Evolutionary conservation across 371 early-diverging fungal genomes (phyloP).

Genomic region (Haplosporangium sp.): DNA sequence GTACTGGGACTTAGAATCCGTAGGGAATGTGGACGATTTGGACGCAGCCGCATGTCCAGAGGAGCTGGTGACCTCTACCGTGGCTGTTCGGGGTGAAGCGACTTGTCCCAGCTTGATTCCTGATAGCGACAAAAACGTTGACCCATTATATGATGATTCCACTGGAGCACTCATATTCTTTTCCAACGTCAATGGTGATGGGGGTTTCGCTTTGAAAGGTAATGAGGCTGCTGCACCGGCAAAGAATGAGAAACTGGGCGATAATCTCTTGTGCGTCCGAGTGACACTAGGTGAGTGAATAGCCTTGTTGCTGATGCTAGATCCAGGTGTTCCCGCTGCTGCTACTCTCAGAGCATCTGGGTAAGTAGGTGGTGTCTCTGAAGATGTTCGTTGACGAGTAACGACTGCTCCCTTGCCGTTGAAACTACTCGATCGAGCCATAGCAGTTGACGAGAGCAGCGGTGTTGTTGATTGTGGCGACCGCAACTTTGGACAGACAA

Average conservation of each 20-base stretch:
- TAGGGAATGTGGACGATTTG: not conserved
- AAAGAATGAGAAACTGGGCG: constrained; percentile 50
- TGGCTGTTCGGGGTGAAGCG: constrained; percentile 30
- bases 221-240: constrained; percentile 28
- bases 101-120: constrained; percentile 42
- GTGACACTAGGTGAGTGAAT: constrained; percentile 19
- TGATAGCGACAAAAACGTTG: constrained; percentile 32
- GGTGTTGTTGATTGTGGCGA: constrained; percentile 6
- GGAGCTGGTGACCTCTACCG: constrained; percentile 43
- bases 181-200: constrained; percentile 29
- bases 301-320: not conserved
- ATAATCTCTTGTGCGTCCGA: constrained; percentile 34
- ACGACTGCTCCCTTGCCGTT: constrained; percentile 23
- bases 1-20: not conserved
- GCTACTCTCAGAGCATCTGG: constrained; percentile 25
- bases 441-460: constrained; percentile 8
- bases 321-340: not conserved
- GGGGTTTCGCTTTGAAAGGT: constrained; percentile 47
- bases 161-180: constrained; percentile 21
- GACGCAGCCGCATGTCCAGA: constrained; percentile 19
- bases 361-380: constrained; percentile 51
- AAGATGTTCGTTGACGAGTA: constrained; percentile 39
- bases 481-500: constrained; percentile 44
- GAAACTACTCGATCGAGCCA: constrained; percentile 51
- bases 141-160: constrained; percentile 13